Evolutionary conservation across 2,329 filamentous ascomycete genomes (phyloP).

Genomic region (Emergomyces orientalis): DNA sequence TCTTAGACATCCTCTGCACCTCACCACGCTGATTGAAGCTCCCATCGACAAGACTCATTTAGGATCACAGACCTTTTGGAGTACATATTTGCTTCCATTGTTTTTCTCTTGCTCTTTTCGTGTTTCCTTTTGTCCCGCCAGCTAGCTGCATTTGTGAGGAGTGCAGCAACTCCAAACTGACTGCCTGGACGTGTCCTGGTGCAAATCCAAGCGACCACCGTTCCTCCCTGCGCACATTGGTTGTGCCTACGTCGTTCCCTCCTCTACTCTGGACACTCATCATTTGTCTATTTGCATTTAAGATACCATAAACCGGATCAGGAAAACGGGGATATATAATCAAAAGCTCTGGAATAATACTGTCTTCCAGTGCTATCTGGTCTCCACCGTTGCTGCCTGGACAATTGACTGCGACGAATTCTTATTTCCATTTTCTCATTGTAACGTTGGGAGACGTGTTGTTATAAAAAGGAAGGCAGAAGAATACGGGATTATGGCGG

Average conservation of each 20-base stretch:
- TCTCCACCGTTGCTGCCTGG: not conserved
- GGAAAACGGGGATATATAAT: not conserved
- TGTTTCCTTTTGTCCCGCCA: not conserved
- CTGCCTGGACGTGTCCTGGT: not conserved
- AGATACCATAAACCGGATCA: not conserved
- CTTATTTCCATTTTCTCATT: not conserved
- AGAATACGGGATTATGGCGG: conserved; percentile 50
- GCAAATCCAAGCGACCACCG: not conserved
- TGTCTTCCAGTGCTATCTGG: not conserved
- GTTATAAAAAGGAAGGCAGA: not conserved
- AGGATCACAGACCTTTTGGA: not conserved
- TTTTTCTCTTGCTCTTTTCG: not conserved
- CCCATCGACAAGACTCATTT: not conserved
- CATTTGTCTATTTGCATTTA: not conserved
- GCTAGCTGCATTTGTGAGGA: not conserved
- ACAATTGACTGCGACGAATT: not conserved
- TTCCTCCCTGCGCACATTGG: not conserved
- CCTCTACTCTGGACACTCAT: not conserved
- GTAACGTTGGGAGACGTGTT: not conserved
- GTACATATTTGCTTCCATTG: not conserved
- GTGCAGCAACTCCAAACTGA: not conserved
- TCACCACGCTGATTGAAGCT: not conserved
- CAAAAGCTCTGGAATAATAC: not conserved
- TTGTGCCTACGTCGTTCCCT: not conserved
- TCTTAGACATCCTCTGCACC: not conserved